Base-by-base conservation (phyloP, 768 basidiomycete species). In the Cubamyces sp. region DNA sequence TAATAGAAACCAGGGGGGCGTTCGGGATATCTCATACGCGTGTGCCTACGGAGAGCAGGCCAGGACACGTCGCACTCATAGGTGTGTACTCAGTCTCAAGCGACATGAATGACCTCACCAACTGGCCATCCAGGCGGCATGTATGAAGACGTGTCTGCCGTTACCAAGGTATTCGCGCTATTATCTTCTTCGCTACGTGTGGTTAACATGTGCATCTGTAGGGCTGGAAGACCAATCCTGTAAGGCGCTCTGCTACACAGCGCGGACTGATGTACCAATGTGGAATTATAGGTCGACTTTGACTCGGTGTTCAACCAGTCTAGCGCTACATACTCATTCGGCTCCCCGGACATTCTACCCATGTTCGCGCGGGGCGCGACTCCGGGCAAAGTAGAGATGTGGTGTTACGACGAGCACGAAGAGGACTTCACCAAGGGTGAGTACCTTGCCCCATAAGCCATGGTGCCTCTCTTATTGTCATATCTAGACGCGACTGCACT, bases 101-200 rank as follows among this genome's bases (percentile, higher is more conserved):
- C 40, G 4, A 23, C 1, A 7, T 21, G 39, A 47, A 42, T 14
- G 14, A 21, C 34, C 19, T 5, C 23, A 40, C 30, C 43, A 6
- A 39, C 55, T 23, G 21, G 40, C 12, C 16, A 5, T 45, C 7
- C 55, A 87, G 85, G 85, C 34, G 92, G 92, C 3, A 94, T 94
- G 91, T 93, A 94, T 69, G 92, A 94, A 73, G 91, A 94, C 65
- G 92, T 92, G 3, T 91, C 89, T 0, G 92, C 92, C 16, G 92
- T 93, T 30, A 92, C 90, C 21, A 91, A 92, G 81, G 92, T 63
- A 62, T 30, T 54, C 42, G 23, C 25, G 46, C 48, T 23, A 14
- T 52, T 39, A 49, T 25, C 19, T 28, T 64, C 15, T 47, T 28
- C 49, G 30, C 49, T 52, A 16, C 48, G 23, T 21, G 14, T 26